These are phyloP conservation scores for Knufia petricola DNA, from an alignment of 2,329 filamentous ascomycete species.

Conservation along the genomic window DNA sequence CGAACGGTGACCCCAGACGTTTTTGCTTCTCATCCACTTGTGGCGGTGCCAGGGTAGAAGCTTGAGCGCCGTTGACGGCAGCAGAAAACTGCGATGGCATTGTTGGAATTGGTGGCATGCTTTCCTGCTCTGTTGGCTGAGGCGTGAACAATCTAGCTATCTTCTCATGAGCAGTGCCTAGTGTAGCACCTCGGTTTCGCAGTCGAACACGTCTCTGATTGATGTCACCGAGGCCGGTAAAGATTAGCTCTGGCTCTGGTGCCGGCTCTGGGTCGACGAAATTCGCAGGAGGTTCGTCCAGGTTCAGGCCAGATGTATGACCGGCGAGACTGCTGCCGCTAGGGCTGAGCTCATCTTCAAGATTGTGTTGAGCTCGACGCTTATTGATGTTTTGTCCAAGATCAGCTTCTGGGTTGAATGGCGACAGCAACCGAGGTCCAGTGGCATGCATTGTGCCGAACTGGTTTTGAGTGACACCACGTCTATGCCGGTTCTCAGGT, in stretches of 20 bases:
- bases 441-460: conserved; percentile 38
- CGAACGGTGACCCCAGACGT: conserved; percentile 40
- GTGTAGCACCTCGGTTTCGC: conserved; percentile 52
- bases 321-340: conserved; percentile 30
- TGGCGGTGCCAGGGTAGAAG: conserved; percentile 26
- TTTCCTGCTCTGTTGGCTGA: conserved; percentile 27
- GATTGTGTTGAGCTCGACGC: conserved; percentile 46
- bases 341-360: conserved; percentile 43
- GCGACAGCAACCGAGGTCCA: conserved; percentile 38
- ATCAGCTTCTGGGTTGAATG: conserved; percentile 46
- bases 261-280: conserved; percentile 29
- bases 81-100: conserved; percentile 15
- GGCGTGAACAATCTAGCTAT: conserved; percentile 48
- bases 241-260: conserved; percentile 29
- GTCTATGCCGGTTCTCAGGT: conserved; percentile 23
- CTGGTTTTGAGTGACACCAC: conserved; percentile 28
- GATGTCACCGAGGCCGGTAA: conserved; percentile 30
- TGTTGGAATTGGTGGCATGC: conserved; percentile 17
- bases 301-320: conserved; percentile 28
- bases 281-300: conserved; percentile 29
- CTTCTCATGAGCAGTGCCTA: conserved; percentile 45
- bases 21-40: conserved; percentile 32
- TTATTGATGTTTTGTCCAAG: conserved; percentile 44
- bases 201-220: conserved; percentile 50
- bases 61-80: conserved; percentile 19